Evolutionary conservation across 306 rosid genomes (phyloP).

Genomic region (Chamaecrista fasciculata): DNA sequence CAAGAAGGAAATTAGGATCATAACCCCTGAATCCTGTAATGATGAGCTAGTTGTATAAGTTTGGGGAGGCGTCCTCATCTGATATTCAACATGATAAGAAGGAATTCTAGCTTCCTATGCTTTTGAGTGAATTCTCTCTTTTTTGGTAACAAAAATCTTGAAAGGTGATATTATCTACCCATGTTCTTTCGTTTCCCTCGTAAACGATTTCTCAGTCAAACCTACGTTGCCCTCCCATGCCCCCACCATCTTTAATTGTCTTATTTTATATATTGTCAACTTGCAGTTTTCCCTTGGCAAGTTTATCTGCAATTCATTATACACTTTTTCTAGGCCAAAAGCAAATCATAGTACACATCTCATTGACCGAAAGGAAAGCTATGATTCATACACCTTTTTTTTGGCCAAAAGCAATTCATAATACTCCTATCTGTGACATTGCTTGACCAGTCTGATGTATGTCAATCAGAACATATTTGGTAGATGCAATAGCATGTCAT

Average conservation of each 20-base stretch:
- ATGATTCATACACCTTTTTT: no score
- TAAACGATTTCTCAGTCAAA: neutral
- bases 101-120: constrained; percentile 15
- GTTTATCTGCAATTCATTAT: neutral
- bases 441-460: neutral
- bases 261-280: neutral
- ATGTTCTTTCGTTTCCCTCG: neutral
- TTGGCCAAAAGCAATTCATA: no score
- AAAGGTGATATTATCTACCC: constrained; percentile 10
- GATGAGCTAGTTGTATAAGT: no score
- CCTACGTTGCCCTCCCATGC: neutral
- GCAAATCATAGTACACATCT: no score
- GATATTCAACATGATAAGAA: constrained; percentile 4
- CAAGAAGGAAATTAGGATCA: constrained; percentile 26
- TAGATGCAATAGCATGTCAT: neutral
- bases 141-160: neutral
- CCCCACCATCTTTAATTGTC: neutral
- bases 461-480: constrained; percentile 6
- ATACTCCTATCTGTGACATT: neutral
- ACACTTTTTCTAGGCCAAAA: no score
- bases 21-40: constrained; percentile 9
- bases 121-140: constrained; percentile 11
- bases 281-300: neutral
- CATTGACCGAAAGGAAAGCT: no score
- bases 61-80: neutral